Evolutionary conservation across 2,329 filamentous ascomycete genomes (phyloP).

Genomic region (Blastomyces silverae): DNA sequence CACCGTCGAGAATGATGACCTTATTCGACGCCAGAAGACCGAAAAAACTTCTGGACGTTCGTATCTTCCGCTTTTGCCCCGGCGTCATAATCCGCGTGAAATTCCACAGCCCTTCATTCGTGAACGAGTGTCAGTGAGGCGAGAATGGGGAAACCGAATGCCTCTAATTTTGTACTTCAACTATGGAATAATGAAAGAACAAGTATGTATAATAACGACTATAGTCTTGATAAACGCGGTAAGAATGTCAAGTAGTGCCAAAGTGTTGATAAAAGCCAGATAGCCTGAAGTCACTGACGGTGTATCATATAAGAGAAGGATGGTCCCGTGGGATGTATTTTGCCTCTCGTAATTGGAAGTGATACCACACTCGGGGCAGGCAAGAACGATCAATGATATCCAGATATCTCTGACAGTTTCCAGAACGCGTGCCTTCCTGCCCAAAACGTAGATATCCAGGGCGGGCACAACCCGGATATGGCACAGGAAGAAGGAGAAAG

Average conservation of each 20-base stretch:
- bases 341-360: neutral
- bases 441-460: neutral
- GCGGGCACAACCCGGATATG: neutral
- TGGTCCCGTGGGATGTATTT: neutral
- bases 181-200: conserved; percentile 4
- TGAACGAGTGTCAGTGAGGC: conserved; percentile 9
- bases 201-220: neutral
- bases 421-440: neutral
- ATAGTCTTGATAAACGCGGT: neutral
- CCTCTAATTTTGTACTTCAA: neutral
- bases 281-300: neutral
- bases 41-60: conserved; percentile 26
- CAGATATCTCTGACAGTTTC: neutral
- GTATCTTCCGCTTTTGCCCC: conserved; percentile 21
- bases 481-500: neutral
- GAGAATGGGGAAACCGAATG: neutral
- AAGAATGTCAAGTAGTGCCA: neutral
- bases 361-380: neutral
- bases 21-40: conserved; percentile 25
- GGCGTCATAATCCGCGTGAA: conserved; percentile 22
- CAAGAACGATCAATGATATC: neutral
- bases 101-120: neutral
- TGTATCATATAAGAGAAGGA: neutral
- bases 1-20: conserved; percentile 18
- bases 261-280: neutral